phyloP scores from a whole-genome alignment of 805 yeast genomes.

The Candida pini region DNA sequence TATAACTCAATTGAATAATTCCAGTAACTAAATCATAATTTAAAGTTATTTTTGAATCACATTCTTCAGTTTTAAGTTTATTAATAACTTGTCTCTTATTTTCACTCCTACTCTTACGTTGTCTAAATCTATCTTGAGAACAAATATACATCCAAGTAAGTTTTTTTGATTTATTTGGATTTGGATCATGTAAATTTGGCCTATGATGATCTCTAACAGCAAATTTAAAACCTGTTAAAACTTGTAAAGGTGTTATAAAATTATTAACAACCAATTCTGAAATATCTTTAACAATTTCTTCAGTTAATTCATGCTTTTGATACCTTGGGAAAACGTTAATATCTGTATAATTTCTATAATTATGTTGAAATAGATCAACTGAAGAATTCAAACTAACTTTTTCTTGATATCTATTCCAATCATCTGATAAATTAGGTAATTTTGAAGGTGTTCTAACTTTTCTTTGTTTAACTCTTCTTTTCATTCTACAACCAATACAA shows the following conservation, averaged over 20 bases:
- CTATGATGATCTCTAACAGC: constrained; percentile 42
- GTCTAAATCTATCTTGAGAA: constrained; percentile 37
- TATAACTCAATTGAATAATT: constrained; percentile 29
- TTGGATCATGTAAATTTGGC: constrained; percentile 24
- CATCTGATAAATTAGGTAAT: constrained; percentile 31
- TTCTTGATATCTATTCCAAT: constrained; percentile 29
- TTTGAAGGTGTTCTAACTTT: constrained; percentile 25
- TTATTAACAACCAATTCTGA: constrained; percentile 31
- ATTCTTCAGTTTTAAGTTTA: constrained; percentile 35
- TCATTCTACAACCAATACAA: constrained; percentile 34
- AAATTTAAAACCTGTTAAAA: constrained; percentile 36
- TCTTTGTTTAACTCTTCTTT: constrained; percentile 31
- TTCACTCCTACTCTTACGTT: constrained; percentile 36
- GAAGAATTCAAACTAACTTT: constrained; percentile 30
- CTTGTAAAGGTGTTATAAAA: constrained; percentile 36
- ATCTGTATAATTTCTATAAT: constrained; percentile 29
- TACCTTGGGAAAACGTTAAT: constrained; percentile 30
- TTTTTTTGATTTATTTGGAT: constrained; percentile 35
- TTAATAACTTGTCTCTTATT: constrained; percentile 33
- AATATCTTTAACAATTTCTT: constrained; percentile 28
- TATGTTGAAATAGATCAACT: constrained; percentile 32
- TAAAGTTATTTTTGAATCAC: constrained; percentile 35
- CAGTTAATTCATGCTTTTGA: constrained; percentile 25
- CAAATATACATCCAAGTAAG: constrained; percentile 40
- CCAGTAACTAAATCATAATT: constrained; percentile 36